phyloP scores from a whole-genome alignment of 257 asterid species.

The Primulina eburnea region DNA sequence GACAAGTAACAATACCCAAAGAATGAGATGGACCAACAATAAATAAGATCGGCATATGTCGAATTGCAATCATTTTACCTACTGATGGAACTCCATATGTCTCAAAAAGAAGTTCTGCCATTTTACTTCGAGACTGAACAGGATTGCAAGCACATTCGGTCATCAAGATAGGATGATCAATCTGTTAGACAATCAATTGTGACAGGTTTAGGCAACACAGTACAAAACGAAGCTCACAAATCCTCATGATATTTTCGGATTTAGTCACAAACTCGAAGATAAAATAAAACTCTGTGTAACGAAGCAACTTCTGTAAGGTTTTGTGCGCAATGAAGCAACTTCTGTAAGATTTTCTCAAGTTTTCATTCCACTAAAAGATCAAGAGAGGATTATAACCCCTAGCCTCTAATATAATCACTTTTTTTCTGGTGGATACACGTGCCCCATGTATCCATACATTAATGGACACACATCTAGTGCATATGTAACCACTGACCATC shows the following conservation, averaged over 20 bases:
- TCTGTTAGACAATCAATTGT: constrained; percentile 57
- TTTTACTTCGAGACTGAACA: constrained; percentile 87
- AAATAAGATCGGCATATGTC: neutral
- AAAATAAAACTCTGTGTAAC: too few species aligned
- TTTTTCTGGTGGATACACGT: neutral
- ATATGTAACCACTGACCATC: neutral
- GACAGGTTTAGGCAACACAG: constrained; percentile 26
- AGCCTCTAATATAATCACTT: neutral
- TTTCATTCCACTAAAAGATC: neutral
- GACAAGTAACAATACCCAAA: neutral
- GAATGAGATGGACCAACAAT: constrained; percentile 3
- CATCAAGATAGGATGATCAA: constrained; percentile 88
- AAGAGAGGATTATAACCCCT: neutral
- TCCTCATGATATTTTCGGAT: constrained; percentile 1
- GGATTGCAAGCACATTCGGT: constrained; percentile 98
- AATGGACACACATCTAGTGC: neutral
- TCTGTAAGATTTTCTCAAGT: neutral
- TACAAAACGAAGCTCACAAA: neutral
- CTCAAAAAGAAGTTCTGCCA: constrained; percentile 98
- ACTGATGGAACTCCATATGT: constrained; percentile 95
- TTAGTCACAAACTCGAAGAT: constrained; percentile 19
- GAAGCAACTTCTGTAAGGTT: neutral
- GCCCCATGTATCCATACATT: neutral
- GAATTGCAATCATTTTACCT: constrained; percentile 43
- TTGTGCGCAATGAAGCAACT: too few species aligned